Conservation (phyloP, 164 flowering plant genomes). For the Macadamia integrifolia region DNA sequence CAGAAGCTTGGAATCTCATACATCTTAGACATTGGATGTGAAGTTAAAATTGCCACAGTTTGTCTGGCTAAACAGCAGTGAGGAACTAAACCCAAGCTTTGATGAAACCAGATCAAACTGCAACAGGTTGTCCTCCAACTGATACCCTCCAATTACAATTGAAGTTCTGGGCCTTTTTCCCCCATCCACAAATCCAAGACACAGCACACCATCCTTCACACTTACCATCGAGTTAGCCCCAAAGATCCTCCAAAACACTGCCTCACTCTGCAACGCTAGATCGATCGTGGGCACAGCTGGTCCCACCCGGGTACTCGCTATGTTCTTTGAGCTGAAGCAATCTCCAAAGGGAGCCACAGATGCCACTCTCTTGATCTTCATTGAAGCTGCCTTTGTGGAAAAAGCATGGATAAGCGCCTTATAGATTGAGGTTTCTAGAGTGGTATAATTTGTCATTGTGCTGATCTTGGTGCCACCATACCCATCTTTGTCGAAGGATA, state of each 20-base stretch:
- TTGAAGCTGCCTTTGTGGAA: neutral
- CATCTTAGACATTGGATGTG: neutral
- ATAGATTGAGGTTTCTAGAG: conserved; percentile 12
- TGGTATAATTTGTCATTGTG: conserved; percentile 10
- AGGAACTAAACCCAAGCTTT: conserved; percentile 42
- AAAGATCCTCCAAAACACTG: conserved; percentile 35
- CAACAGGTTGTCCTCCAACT: conserved; percentile 53
- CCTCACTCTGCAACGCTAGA: conserved; percentile 32
- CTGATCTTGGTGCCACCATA: conserved; percentile 32
- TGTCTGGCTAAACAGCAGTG: conserved; percentile 28
- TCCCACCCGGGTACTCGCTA: conserved; percentile 9
- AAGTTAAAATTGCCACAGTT: conserved; percentile 45
- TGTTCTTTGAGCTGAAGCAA: conserved; percentile 16
- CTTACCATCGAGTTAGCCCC: conserved; percentile 57
- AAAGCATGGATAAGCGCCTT: conserved; percentile 4
- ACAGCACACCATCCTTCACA: conserved; percentile 31
- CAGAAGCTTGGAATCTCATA: too few species aligned
- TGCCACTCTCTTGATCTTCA: conserved; percentile 22
- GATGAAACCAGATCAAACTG: conserved; percentile 45
- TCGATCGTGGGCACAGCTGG: conserved; percentile 28
- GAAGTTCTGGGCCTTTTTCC: conserved; percentile 28
- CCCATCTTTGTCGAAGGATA: conserved; percentile 25
- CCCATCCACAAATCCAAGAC: conserved; percentile 58
- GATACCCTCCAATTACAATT: conserved; percentile 50
- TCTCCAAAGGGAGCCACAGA: conserved; percentile 20